Conservation (phyloP, 768 basidiomycete genomes). For the Russula foetens region DNA sequence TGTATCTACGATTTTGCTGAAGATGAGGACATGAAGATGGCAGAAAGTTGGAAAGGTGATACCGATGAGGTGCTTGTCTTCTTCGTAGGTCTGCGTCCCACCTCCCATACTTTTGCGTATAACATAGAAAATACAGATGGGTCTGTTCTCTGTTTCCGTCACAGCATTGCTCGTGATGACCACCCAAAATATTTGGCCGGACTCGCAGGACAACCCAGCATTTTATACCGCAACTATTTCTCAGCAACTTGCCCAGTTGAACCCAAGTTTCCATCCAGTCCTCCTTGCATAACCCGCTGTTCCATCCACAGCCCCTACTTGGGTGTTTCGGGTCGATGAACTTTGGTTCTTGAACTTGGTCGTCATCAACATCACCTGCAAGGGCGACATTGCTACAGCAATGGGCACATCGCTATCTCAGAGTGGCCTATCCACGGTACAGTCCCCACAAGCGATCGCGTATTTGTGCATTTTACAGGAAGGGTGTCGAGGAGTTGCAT, state of each 20-base stretch:
- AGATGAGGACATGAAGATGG: slow-evolving; percentile 6
- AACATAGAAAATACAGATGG: not conserved
- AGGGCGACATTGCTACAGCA: slow-evolving; percentile 41
- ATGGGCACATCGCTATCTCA: slow-evolving; percentile 37
- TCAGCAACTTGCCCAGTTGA: not conserved
- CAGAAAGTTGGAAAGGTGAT: slow-evolving; percentile 14
- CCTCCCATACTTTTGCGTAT: not conserved
- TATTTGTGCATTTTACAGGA: slow-evolving; percentile 32
- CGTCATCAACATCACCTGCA: slow-evolving; percentile 35
- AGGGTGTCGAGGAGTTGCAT: slow-evolving; percentile 33
- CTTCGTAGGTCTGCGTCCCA: not conserved
- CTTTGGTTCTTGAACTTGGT: slow-evolving; percentile 35
- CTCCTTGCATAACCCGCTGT: not conserved
- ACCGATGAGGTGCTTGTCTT: slow-evolving; percentile 14
- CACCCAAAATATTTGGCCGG: not conserved
- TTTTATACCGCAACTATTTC: slow-evolving; percentile 9
- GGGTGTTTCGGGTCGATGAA: slow-evolving; percentile 32
- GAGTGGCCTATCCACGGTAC: slow-evolving; percentile 25
- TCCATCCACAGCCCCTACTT: slow-evolving; percentile 21
- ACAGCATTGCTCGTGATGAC: slow-evolving; percentile 11
- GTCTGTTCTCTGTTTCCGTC: slow-evolving; percentile 16
- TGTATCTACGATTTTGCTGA: slow-evolving; percentile 10
- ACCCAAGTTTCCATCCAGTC: not conserved
- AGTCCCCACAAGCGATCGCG: slow-evolving; percentile 30
- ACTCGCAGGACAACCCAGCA: not conserved